Evolutionary conservation across 2,329 filamentous ascomycete species (phyloP), one percentile per base, ranked within the genome.

Genomic region (Xylariaceae sp.): DNA sequence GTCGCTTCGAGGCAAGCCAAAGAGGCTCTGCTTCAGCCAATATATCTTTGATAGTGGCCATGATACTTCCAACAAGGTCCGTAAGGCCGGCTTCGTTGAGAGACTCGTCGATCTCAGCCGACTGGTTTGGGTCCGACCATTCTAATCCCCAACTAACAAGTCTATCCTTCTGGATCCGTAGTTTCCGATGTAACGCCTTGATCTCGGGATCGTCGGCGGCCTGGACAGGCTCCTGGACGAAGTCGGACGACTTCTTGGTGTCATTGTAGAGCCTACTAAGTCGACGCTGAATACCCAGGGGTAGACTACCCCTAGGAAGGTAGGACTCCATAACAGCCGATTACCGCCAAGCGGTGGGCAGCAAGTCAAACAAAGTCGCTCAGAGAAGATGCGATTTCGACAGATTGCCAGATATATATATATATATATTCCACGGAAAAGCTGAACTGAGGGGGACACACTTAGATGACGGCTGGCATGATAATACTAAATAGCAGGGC

Each of bases 11-110:
- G 64, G 80, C 84, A 53, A 81, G 76, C 81, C 87, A 89, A 53
- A 92, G 79, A 5, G 84, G 82, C 67, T 92, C 88, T 1, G 87
- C 86, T 70, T 92, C 88, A 51, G 88, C 86, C 37, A 91, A 75
- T 44, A 90, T 89, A 63, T 91, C 88, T 67, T 91, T 90, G 67
- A 92, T 91, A 43, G 88, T 92, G 13, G 83, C 83, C 80, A 93
- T 85, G 64, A 92, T 88, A 68, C 87, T 91, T 53, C 85, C 84
- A 46, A 92, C 89, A 1, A 90, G 83, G 68, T 92, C 88, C 54
- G 86, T 89, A 50, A 92, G 74, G 18, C 89, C 89, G 46, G 87
- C 86, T 68, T 88, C 86, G 64, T 88, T 89, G 7, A 87, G 76
- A 11, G 83, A 84, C 65, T 86, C 83, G 64, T 87, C 84, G 58